Base-by-base conservation (phyloP, 345 rosid species). In the Camelina laxa region DNA sequence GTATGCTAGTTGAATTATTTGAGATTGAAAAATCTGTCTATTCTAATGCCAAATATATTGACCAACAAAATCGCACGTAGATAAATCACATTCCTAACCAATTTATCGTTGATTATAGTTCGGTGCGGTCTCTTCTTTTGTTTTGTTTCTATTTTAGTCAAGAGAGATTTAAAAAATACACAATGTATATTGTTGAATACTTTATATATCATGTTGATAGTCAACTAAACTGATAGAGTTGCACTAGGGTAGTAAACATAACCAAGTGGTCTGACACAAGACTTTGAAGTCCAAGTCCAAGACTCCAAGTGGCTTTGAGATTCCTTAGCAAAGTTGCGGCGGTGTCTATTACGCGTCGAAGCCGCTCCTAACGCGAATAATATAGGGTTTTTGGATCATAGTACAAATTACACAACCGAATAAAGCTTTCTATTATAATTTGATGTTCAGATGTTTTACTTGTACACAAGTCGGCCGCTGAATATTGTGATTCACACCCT, bases 261-360 rank as follows among this genome's bases (percentile, higher is more conserved):
- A 44, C 44, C 53, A 58, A 66, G 31, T 58, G 60, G 63, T 51
- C 30, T 5, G 14, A 12, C 42, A 53, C 69, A 15, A 19, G 73
- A 75, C 73, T 75, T 67, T 59, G 45, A 67, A 68, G 62, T 75
- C 73, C 47, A 67, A 75, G 53, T 57, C 58, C 14, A 66, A 49
- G 15, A 6, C 17, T 53, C 33, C 53, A 58, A 48, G 67, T 66
- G 67, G 74, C 49, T 60, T 60, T 67, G 17, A 71, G 19, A 16
- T 8, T 7, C 67, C 9, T 64, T 31, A 55, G 13, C 48, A 54
- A 44, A 45, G 58, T 65, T 38, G 54, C 22, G 61, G 60, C 61
- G 61, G 47, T 67, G 73, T 49, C 14, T 49, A n/a, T 17, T 15
- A 24, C 60, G 27, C 68, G 65, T 64, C 20, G 62, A 60, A 31